Percentiles rank a stretch among this genome's conserved stretches.
Evolutionary conservation across 2,329 filamentous ascomycete species (phyloP).

Genomic region (Microthyrium microscopicum): DNA sequence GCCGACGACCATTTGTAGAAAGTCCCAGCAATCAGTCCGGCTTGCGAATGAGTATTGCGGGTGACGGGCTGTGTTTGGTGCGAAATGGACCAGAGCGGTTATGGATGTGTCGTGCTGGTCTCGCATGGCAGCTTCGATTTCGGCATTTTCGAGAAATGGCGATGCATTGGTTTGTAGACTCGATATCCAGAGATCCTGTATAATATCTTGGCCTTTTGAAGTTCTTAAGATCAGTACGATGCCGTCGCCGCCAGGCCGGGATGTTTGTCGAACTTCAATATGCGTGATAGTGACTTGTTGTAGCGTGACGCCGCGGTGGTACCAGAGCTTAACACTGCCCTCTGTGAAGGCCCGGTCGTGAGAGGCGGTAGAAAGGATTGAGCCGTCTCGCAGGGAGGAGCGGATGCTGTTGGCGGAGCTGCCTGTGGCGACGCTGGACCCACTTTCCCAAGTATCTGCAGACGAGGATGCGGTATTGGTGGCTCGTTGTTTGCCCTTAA

Average conservation of each 20-base stretch:
- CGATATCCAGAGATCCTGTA: constrained; percentile 7
- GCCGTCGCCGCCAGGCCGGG: neutral
- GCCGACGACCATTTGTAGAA: constrained; percentile 5
- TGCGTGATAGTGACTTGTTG: constrained; percentile 2
- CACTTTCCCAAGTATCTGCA: neutral
- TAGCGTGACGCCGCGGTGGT: constrained; percentile 2
- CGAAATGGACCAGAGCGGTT: constrained; percentile 6
- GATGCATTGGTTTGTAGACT: constrained; percentile 1
- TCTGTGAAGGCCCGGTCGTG: constrained; percentile 2
- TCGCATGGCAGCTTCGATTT: constrained; percentile 3
- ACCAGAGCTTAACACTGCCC: constrained; percentile 4
- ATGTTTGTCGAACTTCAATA: constrained; percentile 3
- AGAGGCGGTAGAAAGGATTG: constrained; percentile 2
- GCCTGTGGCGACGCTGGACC: neutral
- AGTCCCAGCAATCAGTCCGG: constrained; percentile 7
- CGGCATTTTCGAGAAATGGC: constrained; percentile 7
- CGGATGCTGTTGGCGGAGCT: constrained; percentile 6
- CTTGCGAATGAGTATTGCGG: constrained; percentile 7
- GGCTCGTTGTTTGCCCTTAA: constrained; percentile 1
- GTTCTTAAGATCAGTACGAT: constrained; percentile 5
- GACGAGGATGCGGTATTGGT: neutral
- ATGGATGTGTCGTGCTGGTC: too few relatives aligned
- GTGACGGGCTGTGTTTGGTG: constrained; percentile 6
- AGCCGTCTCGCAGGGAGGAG: constrained; percentile 5
- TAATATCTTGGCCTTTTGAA: constrained; percentile 2